Evolutionary conservation across 148 eudicot species (phyloP).

Genomic region (Cornus kousa): DNA sequence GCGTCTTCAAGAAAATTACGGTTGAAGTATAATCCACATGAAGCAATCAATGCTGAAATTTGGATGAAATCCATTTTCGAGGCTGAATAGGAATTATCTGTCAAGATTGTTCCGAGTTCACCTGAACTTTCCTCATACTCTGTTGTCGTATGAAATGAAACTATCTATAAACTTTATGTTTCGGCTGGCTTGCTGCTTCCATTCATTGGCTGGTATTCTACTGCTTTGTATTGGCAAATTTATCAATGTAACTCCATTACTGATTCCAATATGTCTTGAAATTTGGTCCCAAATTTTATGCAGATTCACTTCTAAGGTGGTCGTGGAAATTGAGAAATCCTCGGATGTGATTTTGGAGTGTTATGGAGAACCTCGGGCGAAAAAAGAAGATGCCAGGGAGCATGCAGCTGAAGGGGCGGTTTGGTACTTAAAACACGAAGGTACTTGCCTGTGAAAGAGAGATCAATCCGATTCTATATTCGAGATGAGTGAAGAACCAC

Average conservation of each 20-base stretch:
- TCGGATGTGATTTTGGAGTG: conserved; percentile 42
- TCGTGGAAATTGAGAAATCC: conserved; percentile 42
- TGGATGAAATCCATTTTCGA: too few species aligned
- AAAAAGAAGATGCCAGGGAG: conserved; percentile 78
- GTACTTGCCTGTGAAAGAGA: conserved; percentile 30
- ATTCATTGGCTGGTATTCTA: not conserved
- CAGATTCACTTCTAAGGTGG: conserved; percentile 74
- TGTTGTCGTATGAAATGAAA: too few species aligned
- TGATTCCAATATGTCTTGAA: not conserved
- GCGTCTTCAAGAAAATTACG: too few species aligned
- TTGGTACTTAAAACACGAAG: conserved; percentile 62
- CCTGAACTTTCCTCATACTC: too few species aligned
- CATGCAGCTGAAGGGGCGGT: conserved; percentile 75
- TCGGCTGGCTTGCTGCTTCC: not conserved
- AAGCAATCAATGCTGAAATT: too few species aligned
- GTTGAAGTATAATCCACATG: too few species aligned
- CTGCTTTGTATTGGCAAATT: not conserved
- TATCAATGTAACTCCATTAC: not conserved
- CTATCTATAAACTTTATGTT: too few species aligned
- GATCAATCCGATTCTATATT: conserved; percentile 3
- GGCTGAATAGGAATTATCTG: too few species aligned
- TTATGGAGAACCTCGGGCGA: conserved; percentile 47
- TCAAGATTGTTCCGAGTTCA: too few species aligned
- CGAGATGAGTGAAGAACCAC: not conserved
- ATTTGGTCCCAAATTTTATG: not conserved